Evolutionary conservation across 441 rosid species (phyloP), one percentile per base, ranked within the genome.

Genomic region (Populus hybrid): DNA sequence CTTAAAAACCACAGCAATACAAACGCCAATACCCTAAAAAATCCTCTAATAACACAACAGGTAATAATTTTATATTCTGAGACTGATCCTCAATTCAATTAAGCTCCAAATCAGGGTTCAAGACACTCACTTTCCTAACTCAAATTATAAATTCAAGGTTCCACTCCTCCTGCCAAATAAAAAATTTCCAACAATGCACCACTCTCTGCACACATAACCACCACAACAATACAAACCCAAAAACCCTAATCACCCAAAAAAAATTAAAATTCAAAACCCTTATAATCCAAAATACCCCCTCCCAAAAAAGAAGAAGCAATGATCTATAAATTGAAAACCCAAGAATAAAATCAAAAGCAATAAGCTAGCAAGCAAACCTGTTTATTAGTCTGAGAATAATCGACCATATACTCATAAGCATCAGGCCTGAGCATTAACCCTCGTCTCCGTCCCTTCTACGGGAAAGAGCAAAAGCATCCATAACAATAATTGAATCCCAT

Each of bases 361-460:
- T 14, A 50, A 72, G 1, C 23, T 11, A 61, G 1, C 23, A 16
- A 61, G 30, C 46, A 32, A 19, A 94, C 99, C 98, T 90, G 97
- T 87, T 93, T 95, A 84, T 92, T 96, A 67, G 97, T 92, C 87
- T 91, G 97, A 1, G 98, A 92, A 67, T 96, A 96, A 38, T 96
- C 98, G 69, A 94, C 98, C 98, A 94, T 96, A 66, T 94, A 96
- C 86, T 94, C 99, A 64, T 92, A 95, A 4, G 99, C 99, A 84
- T 95, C 99, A 8, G n/a, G 93, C 97, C 86, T 95, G 99, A 32
- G 98, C 99, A 80, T 95, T 95, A 83, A 95, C 99, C 90, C 97
- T 89, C 85, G 99, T 95, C 72, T 96, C 99, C 16, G 97, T 94
- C 2, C 99, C 99, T 87, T 96, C 98, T 3, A 96, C 98, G 10